These are phyloP conservation scores for Diutina neorugosa DNA, from an alignment of 1,139 yeast genomes.

Conservation along the genomic window DNA sequence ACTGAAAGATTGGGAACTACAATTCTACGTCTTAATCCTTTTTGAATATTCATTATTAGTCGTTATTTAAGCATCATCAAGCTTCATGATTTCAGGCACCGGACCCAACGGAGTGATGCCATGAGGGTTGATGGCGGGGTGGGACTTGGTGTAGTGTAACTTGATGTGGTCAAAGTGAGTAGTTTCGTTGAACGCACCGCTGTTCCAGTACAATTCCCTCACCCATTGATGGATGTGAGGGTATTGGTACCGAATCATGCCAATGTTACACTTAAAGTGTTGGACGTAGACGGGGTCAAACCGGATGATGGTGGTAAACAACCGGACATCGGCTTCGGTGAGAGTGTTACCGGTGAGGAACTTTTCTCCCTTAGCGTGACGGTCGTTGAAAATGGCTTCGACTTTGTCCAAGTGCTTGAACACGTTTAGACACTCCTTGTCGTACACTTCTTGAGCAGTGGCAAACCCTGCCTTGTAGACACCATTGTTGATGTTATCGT, in stretches of 20 bases:
- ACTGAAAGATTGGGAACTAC: neutral
- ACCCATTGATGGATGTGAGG: slow-evolving; percentile 76
- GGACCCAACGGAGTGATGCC: slow-evolving; percentile 90
- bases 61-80: slow-evolving; percentile 5
- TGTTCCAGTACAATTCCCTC: slow-evolving; percentile 75
- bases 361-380: slow-evolving; percentile 22
- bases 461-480: slow-evolving; percentile 93
- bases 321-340: slow-evolving; percentile 85
- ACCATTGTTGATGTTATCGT: slow-evolving; percentile 81
- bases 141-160: slow-evolving; percentile 78
- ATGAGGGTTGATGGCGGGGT: slow-evolving; percentile 65
- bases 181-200: slow-evolving; percentile 63
- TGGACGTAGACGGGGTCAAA: slow-evolving; percentile 89
- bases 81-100: slow-evolving; percentile 49
- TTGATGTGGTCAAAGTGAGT: slow-evolving; percentile 87
- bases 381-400: slow-evolving; percentile 46
- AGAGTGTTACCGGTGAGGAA: slow-evolving; percentile 54
- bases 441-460: slow-evolving; percentile 73
- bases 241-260: slow-evolving; percentile 69
- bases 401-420: slow-evolving; percentile 66
- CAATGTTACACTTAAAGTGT: slow-evolving; percentile 87
- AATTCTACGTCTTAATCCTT: too few relatives aligned
- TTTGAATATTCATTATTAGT: neutral
- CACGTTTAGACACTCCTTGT: slow-evolving; percentile 50
- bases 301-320: slow-evolving; percentile 70